These are phyloP conservation scores for Acacia melanoxylon DNA, from an alignment of 306 rosid genomes.

Conservation along the genomic window DNA sequence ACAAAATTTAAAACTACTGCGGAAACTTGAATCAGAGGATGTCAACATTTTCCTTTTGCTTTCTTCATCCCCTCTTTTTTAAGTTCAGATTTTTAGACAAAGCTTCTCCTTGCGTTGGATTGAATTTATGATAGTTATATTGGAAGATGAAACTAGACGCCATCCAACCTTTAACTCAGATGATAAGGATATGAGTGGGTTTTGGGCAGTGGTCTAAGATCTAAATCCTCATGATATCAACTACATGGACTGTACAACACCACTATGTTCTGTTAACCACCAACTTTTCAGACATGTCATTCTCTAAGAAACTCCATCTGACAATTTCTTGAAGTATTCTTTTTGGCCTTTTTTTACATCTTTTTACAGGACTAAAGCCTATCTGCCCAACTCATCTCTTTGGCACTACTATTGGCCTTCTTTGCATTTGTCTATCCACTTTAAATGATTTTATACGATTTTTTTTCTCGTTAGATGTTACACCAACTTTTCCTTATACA, in stretches of 20 bases:
- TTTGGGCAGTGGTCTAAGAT: neutral
- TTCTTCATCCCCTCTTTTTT: neutral
- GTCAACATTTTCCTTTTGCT: neutral
- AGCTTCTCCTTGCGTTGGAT: neutral
- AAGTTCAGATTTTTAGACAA: neutral
- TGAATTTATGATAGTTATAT: slow-evolving; percentile 3
- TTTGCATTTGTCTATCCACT: neutral
- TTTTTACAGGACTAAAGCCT: neutral
- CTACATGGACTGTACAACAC: neutral
- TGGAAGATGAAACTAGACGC: neutral
- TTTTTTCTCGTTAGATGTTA: neutral
- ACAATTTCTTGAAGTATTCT: neutral
- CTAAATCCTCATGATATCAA: neutral
- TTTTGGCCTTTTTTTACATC: neutral
- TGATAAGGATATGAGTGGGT: neutral
- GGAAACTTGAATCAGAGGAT: neutral
- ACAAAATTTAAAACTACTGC: too few relatives aligned
- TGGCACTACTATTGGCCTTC: neutral
- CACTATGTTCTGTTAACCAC: neutral
- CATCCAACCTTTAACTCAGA: neutral
- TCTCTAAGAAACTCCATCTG: neutral
- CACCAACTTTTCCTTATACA: neutral
- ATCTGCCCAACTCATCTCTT: neutral
- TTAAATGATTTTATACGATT: neutral
- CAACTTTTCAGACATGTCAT: too few relatives aligned